Evolutionary conservation across 176 grass and related monocot species (phyloP), one percentile per base, ranked within the genome.

Genomic region (Zea luxurians): DNA sequence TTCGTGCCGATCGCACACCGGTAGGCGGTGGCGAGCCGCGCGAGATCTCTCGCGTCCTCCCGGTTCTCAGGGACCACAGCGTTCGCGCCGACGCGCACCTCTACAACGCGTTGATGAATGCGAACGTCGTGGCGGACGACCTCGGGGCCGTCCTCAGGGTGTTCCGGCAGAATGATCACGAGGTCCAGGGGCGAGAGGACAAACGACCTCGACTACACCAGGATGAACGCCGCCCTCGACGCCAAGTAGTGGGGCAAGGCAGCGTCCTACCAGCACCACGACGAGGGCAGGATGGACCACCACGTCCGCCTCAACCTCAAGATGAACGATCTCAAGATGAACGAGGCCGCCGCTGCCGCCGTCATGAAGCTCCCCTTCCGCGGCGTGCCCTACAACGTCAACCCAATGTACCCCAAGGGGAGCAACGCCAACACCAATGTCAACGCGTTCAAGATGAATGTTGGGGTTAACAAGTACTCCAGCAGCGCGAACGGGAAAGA

Each of bases 281-380:
- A 91, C 20, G 87, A 90, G 41, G 78, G 75, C 61, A 97, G 89
- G 68, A 75, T 97, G 67, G 91, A 88, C 69, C 88, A 91, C 69
- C 73, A 89, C 68, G 88, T 90, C 70, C 58, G 84, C 46, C 82
- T 97, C 40, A 91, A 93, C 83, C 70, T 89, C 16, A 96, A 96
- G 60, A 92, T 95, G 86, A 97, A 92, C 42, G 93, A 92, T 49
- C 64, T 91, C 40, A 95, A 91, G 83, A 85, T 95, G 84, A 97
- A 93, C 37, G 93, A 93, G 50, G 83, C 83, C n/a, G n/a, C n/a
- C n/a, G n/a, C n/a, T n/a, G n/a, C n/a, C n/a, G n/a, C n/a, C 74
- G 70, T 63, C 27, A 55, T 86, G 46, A 93, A 93, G 80, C 86
- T 63, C 42, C 46, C 85, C 15, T 86, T 97, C 76, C 80, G 68